Evolutionary conservation across 805 yeast genomes (phyloP), one percentile per base, ranked within the genome.

Genomic region (Myxozyma vanderwaltii): DNA sequence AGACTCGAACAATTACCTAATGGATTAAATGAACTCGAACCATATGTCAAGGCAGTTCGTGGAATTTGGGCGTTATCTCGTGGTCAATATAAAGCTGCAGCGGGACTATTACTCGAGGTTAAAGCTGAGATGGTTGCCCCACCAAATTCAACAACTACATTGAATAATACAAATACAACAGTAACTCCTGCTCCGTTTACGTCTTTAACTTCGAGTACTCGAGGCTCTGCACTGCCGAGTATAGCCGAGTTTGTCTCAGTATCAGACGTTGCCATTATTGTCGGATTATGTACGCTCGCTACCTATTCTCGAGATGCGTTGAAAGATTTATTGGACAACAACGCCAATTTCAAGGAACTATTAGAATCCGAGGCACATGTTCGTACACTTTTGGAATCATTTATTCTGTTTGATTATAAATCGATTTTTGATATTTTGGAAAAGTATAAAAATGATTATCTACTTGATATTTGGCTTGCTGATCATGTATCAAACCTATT

Each of bases 251-350:
- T 61, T 33, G 19, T 62, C 17, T 23, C 61, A 15, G 47, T 49
- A 7, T 33, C 43, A 24, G 65, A 62, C 26, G 54, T 62, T 17
- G 57, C 65, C 13, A 54, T 55, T 4, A 40, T 50, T 35, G 51
- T 52, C 38, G 64, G 64, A 10, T 41, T 62, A 12, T 60, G 64
- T 40, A 26, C 56, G 43, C 50, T 62, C 10, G 65, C 65, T 19
- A 41, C 65, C 6, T 55, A 50, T 27, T 31, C 46, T 6, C 57
- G 65, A 7, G 31, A 51, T 38, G 54, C 41, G 35, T 33, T 62
- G 31, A 51, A 56, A 26, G 45, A 31, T 19, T n/a, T 56, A 23
- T 21, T 54, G 23, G 64, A 60, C 38, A 53, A 51, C 40, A 55
- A 51, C 27, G 45, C 64, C n/a, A 39, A 27, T 24, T 45, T 61